These are phyloP conservation scores for Lolium rigidum DNA, from an alignment of 176 grass and related monocot genomes.

Conservation along the genomic window DNA sequence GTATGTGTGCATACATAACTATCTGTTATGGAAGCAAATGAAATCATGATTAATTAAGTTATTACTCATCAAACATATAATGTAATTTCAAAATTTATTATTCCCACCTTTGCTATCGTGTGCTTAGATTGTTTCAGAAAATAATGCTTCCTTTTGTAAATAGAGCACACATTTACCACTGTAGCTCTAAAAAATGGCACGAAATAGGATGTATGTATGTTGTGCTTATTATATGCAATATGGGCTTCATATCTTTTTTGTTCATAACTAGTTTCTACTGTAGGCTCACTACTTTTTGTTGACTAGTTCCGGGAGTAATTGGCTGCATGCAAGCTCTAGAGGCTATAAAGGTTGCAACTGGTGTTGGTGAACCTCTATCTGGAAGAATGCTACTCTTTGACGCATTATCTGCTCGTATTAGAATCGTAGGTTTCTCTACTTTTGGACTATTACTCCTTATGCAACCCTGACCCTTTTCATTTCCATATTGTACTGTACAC, in stretches of 20 bases:
- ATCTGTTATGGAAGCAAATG: neutral
- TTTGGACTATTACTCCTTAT: constrained; percentile 18
- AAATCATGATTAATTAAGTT: neutral
- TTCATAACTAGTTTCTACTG: constrained; percentile 27
- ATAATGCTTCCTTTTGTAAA: constrained; percentile 3
- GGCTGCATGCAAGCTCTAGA: constrained; percentile 97
- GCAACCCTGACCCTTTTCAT: neutral
- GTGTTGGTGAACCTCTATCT: constrained; percentile 87
- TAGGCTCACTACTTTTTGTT: constrained; percentile 42
- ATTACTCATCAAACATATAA: neutral
- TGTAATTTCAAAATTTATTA: neutral
- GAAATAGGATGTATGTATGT: neutral
- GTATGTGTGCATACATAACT: neutral
- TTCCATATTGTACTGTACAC: neutral
- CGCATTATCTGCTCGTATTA: constrained; percentile 72
- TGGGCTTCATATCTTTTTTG: constrained; percentile 28
- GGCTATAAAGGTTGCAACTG: constrained; percentile 84
- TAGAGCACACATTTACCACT: neutral
- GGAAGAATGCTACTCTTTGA: constrained; percentile 97
- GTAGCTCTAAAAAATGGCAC: neutral
- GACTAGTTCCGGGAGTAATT: constrained; percentile 87
- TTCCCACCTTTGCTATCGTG: constrained; percentile 9
- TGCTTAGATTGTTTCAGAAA: constrained; percentile 25
- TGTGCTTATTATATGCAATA: neutral
- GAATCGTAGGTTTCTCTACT: constrained; percentile 66